Conservation (phyloP, 768 basidiomycete genomes). For the Dioszegia aurantiaca region DNA sequence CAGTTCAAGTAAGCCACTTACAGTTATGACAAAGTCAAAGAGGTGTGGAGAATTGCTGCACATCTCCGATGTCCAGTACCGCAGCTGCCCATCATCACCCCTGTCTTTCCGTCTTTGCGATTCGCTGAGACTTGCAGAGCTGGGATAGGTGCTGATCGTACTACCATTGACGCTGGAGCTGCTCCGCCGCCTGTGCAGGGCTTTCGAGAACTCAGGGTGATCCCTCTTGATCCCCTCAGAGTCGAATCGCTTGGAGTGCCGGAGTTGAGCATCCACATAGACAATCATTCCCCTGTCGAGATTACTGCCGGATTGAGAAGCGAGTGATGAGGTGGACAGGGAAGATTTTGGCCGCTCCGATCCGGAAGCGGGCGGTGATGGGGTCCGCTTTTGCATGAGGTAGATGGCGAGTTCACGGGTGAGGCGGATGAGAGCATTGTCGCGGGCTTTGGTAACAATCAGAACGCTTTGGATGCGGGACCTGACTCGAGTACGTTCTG, state of each 20-base stretch:
- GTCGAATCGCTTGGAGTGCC: constrained; percentile 86
- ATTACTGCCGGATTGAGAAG: constrained; percentile 11
- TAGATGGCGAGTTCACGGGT: constrained; percentile 91
- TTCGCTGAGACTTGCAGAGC: constrained; percentile 44
- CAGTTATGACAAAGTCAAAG: constrained; percentile 96
- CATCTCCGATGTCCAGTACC: constrained; percentile 98
- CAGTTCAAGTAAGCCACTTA: constrained; percentile 55
- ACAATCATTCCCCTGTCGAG: constrained; percentile 73
- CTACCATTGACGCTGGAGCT: constrained; percentile 55
- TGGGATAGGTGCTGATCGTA: constrained; percentile 61
- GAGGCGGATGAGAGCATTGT: constrained; percentile 91
- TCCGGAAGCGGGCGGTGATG: neutral
- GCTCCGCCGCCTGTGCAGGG: constrained; percentile 70
- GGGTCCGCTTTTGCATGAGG: constrained; percentile 77
- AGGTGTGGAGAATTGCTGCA: constrained; percentile 84
- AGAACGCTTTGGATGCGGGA: constrained; percentile 89
- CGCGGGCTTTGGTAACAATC: constrained; percentile 95
- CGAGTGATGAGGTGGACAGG: constrained; percentile 1
- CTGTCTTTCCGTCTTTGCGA: constrained; percentile 48
- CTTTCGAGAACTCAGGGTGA: constrained; percentile 81
- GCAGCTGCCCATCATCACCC: constrained; percentile 77
- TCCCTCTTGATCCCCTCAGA: constrained; percentile 81
- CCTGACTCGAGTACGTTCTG: constrained; percentile 86
- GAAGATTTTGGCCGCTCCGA: constrained; percentile 2
- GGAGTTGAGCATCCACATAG: constrained; percentile 91